Percentiles rank a stretch among this genome's conserved stretches.
Evolutionary conservation across 2,329 filamentous ascomycete genomes (phyloP).

Genomic region (Colletotrichum endophyticum): DNA sequence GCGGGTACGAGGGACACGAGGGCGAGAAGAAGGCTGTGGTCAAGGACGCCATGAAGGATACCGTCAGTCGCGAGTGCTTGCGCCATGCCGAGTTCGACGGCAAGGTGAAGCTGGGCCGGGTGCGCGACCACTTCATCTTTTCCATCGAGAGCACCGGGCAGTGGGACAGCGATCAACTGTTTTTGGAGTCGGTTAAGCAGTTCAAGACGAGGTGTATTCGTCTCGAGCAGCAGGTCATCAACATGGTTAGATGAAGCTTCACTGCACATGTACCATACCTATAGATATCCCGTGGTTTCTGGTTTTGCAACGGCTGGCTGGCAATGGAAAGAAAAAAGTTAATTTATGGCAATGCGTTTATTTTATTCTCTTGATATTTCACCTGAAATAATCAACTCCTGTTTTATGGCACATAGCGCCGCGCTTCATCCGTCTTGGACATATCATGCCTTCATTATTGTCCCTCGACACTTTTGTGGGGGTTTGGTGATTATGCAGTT

Average conservation of each 20-base stretch:
- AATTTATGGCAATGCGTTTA: not conserved
- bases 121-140: constrained; percentile 97
- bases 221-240: constrained; percentile 72
- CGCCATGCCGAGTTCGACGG: constrained; percentile 91
- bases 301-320: constrained; percentile 14
- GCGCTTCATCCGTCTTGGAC: not conserved
- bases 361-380: not conserved
- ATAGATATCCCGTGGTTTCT: constrained; percentile 21
- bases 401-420: not conserved
- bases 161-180: constrained; percentile 91
- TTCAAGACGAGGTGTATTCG: constrained; percentile 84
- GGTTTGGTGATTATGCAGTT: constrained; percentile 1
- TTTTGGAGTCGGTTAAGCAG: constrained; percentile 85
- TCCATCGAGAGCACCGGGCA: constrained; percentile 94
- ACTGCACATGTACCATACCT: constrained; percentile 19
- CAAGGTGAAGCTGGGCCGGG: constrained; percentile 91
- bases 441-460: constrained; percentile 8
- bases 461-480: not conserved
- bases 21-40: constrained; percentile 91
- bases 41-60: constrained; percentile 87
- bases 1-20: constrained; percentile 74
- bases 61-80: constrained; percentile 90
- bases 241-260: constrained; percentile 58
- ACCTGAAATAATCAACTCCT: not conserved
- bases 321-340: constrained; percentile 18